phyloP scores from a whole-genome alignment of 352 stramenopile species.

The Plasmopara muralis region DNA sequence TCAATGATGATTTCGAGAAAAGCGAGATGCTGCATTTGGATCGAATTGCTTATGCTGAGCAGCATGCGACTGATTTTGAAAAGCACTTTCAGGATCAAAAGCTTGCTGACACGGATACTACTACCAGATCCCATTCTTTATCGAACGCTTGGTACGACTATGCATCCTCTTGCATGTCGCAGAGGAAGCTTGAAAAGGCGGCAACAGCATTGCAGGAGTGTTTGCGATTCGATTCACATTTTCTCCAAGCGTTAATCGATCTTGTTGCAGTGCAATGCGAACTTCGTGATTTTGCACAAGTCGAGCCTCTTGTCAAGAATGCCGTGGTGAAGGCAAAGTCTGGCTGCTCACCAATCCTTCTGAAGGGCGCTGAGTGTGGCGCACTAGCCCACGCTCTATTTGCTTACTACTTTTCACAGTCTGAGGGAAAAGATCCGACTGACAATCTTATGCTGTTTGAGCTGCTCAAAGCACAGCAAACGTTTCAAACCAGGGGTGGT shows the following conservation, averaged over 20 bases:
- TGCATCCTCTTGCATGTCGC: conserved; percentile 45
- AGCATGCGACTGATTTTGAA: conserved; percentile 19
- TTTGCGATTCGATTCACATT: conserved; percentile 39
- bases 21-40: conserved; percentile 59
- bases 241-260: conserved; percentile 34
- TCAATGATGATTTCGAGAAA: conserved; percentile 59
- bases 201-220: conserved; percentile 49
- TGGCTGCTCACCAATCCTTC: not conserved
- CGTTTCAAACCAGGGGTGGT: conserved; percentile 16
- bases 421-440: conserved; percentile 34
- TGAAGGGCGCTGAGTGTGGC: conserved; percentile 11
- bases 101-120: conserved; percentile 3
- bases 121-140: conserved; percentile 14
- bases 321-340: conserved; percentile 25
- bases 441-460: conserved; percentile 65
- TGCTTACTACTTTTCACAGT: conserved; percentile 47
- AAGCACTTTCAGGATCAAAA: conserved; percentile 6
- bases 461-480: conserved; percentile 48
- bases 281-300: conserved; percentile 36
- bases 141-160: conserved; percentile 58
- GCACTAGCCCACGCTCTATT: conserved; percentile 53
- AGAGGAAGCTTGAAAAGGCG: conserved; percentile 46
- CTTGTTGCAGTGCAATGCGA: conserved; percentile 60
- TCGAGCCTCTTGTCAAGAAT: conserved; percentile 41
- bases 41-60: conserved; percentile 50